Evolutionary conservation across 768 basidiomycete genomes (phyloP).

Genomic region (Neoboletus brunneissimus): DNA sequence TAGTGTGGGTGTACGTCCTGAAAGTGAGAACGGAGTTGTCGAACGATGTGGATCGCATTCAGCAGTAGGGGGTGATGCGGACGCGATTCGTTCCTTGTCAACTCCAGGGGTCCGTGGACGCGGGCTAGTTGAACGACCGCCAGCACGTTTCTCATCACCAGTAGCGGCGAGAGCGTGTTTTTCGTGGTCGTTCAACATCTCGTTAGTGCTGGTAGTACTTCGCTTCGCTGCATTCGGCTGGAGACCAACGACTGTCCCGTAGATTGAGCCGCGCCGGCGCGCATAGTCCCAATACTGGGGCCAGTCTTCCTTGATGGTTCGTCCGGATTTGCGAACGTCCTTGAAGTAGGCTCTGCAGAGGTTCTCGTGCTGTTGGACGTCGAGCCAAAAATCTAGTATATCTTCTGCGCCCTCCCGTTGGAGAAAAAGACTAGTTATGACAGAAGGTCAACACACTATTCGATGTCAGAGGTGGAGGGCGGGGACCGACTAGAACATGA

Average conservation of each 20-base stretch:
- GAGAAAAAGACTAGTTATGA: conserved; percentile 71
- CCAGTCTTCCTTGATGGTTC: conserved; percentile 95
- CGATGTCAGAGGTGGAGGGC: neutral
- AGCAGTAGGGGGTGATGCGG: conserved; percentile 45
- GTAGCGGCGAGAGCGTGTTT: conserved; percentile 55
- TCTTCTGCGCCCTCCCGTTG: conserved; percentile 96
- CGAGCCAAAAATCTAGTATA: conserved; percentile 97
- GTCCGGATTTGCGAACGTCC: conserved; percentile 93
- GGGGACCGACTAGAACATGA: conserved; percentile 92
- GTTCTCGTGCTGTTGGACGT: conserved; percentile 99
- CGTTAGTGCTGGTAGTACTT: conserved; percentile 79
- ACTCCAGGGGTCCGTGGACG: conserved; percentile 41
- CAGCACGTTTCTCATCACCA: conserved; percentile 45
- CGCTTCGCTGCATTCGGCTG: conserved; percentile 63
- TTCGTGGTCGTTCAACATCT: conserved; percentile 67
- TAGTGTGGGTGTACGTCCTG: conserved; percentile 70
- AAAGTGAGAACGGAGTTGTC: conserved; percentile 76
- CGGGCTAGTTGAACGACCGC: conserved; percentile 59
- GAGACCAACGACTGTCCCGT: conserved; percentile 83
- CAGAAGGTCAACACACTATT: conserved; percentile 3
- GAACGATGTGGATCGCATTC: conserved; percentile 57
- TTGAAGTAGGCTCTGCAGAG: conserved; percentile 99
- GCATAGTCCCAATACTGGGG: conserved; percentile 98
- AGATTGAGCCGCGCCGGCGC: conserved; percentile 86
- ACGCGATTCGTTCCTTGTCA: conserved; percentile 41